phyloP scores from a whole-genome alignment of 1,284 basidiomycete genomes.

The Ustilago hordei region DNA sequence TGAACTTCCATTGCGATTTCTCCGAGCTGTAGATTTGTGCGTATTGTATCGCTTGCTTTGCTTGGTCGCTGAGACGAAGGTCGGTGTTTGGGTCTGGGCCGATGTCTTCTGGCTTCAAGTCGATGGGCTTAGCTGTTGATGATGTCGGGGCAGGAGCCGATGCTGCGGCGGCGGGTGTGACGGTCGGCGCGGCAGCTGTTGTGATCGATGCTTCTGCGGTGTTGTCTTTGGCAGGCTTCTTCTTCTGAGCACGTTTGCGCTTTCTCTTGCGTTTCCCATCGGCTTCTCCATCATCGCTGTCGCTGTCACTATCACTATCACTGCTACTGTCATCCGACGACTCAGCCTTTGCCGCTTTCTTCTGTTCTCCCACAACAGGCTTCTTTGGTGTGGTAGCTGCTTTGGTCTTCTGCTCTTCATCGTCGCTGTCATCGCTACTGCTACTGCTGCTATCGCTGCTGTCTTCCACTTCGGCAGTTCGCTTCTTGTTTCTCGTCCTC shows the following conservation, averaged over 20 bases:
- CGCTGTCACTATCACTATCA: conserved; percentile 18
- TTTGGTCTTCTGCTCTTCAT: conserved; percentile 22
- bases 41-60: conserved; percentile 51
- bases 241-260: conserved; percentile 42
- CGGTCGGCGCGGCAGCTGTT: neutral
- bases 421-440: conserved; percentile 27
- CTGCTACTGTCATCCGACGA: conserved; percentile 9
- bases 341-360: neutral
- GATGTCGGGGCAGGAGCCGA: neutral
- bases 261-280: conserved; percentile 49
- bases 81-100: conserved; percentile 45
- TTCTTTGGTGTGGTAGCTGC: conserved; percentile 4
- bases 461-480: conserved; percentile 39
- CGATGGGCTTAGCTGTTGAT: conserved; percentile 9
- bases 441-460: conserved; percentile 26
- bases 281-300: conserved; percentile 15
- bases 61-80: conserved; percentile 44
- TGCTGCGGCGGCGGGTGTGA: neutral
- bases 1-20: conserved; percentile 53
- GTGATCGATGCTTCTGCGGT: neutral
- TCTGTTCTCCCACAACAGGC: neutral
- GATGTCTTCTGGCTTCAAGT: conserved; percentile 15
- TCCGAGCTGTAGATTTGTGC: conserved; percentile 39
- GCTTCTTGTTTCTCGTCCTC: conserved; percentile 43
- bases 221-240: conserved; percentile 9